These are phyloP conservation scores for Saturnispora sekii DNA, from an alignment of 805 yeast genomes.

Conservation along the genomic window DNA sequence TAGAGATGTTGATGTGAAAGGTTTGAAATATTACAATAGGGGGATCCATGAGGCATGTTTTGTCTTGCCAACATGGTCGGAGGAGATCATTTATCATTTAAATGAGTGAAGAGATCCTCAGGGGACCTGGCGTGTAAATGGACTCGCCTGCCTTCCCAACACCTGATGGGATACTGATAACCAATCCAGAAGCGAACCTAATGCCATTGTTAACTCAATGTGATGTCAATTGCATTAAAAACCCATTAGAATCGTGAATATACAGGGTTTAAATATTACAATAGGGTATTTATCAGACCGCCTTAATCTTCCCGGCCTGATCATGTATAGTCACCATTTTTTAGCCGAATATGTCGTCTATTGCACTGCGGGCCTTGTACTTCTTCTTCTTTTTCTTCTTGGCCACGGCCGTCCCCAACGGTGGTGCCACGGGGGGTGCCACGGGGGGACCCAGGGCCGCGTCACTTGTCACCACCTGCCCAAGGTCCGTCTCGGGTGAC, in stretches of 20 bases:
- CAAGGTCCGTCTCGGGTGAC: no score
- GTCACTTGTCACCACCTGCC: no score
- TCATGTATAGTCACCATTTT: constrained; percentile 4
- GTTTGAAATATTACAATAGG: constrained; percentile 56
- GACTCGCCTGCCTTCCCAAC: no score
- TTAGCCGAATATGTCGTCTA: constrained; percentile 69
- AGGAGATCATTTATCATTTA: constrained; percentile 16
- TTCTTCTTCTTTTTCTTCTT: constrained; percentile 23
- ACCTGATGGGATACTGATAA: no score
- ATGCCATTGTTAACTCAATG: no score
- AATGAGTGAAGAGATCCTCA: not conserved
- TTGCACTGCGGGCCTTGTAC: constrained; percentile 43
- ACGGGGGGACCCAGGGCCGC: no score
- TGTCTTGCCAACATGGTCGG: constrained; percentile 75
- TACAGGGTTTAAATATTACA: no score
- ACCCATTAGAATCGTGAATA: no score
- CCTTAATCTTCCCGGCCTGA: not conserved
- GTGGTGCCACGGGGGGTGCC: not conserved
- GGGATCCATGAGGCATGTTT: constrained; percentile 64
- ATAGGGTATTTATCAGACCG: not conserved
- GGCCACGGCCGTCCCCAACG: constrained; percentile 1
- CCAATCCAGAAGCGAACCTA: no score
- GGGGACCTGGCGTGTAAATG: no score
- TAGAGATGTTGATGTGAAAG: constrained; percentile 38
- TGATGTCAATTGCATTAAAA: no score